phyloP scores from a whole-genome alignment of 2,329 filamentous ascomycete genomes.

The Westerdykella aurantiaca region DNA sequence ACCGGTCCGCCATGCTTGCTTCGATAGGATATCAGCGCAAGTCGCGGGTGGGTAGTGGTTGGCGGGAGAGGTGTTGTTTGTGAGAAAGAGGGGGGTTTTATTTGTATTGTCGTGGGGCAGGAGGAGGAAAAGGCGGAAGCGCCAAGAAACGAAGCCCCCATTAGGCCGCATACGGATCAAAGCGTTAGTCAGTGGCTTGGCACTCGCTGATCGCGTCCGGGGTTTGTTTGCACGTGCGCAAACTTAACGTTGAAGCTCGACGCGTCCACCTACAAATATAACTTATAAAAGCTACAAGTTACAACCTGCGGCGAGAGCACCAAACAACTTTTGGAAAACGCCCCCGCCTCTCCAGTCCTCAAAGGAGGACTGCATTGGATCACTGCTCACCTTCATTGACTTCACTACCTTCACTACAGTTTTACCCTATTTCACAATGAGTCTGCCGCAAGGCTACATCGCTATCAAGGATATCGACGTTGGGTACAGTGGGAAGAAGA shows the following conservation, averaged over 20 bases:
- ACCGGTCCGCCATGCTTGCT: constrained; percentile 86
- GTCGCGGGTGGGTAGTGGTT: constrained; percentile 9
- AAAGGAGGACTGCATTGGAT: background rate
- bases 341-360: background rate
- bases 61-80: constrained; percentile 22
- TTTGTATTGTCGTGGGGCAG: constrained; percentile 28
- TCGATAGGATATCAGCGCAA: constrained; percentile 14
- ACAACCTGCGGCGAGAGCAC: background rate
- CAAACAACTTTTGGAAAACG: background rate
- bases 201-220: background rate
- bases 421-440: background rate
- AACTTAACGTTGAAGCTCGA: too few species aligned
- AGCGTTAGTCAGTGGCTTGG: constrained; percentile 3
- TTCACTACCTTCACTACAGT: background rate
- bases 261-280: background rate
- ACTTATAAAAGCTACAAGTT: too few species aligned
- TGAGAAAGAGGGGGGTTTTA: constrained; percentile 27
- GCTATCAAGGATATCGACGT: constrained; percentile 32
- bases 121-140: constrained; percentile 33
- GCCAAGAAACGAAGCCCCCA: constrained; percentile 20
- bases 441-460: constrained; percentile 37
- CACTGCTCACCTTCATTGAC: background rate
- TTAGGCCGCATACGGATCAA: constrained; percentile 5
- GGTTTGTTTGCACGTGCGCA: too few species aligned
- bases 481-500: too few species aligned